These are phyloP conservation scores for Yarrowia yakushimensis DNA, from an alignment of 805 yeast genomes.

Conservation along the genomic window DNA sequence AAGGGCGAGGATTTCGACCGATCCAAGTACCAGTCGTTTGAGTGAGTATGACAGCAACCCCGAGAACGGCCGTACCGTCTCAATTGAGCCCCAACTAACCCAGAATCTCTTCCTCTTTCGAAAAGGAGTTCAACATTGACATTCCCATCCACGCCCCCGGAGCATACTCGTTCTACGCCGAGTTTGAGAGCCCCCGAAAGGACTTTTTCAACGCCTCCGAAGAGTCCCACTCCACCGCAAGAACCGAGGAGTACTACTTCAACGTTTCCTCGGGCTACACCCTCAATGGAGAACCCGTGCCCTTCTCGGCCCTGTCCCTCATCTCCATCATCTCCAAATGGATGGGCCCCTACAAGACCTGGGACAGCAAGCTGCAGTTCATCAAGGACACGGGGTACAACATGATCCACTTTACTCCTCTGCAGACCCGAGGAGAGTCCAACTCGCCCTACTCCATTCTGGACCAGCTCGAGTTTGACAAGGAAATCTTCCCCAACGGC, in stretches of 20 bases:
- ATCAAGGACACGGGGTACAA: slow-evolving; percentile 79
- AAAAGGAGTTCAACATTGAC: slow-evolving; percentile 57
- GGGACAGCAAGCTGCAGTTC: slow-evolving; percentile 64
- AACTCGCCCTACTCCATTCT: slow-evolving; percentile 90
- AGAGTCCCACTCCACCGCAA: not conserved
- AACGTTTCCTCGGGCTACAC: slow-evolving; percentile 74
- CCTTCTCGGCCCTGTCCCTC: slow-evolving; percentile 73
- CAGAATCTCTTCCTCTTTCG: slow-evolving; percentile 54
- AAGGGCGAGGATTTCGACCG: slow-evolving; percentile 51
- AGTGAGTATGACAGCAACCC: slow-evolving; percentile 30
- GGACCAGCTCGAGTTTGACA: slow-evolving; percentile 80
- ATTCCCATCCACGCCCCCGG: slow-evolving; percentile 71
- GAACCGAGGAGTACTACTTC: slow-evolving; percentile 48
- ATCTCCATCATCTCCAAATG: slow-evolving; percentile 89
- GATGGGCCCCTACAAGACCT: slow-evolving; percentile 66
- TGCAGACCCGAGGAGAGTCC: slow-evolving; percentile 84
- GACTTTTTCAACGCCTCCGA: slow-evolving; percentile 28
- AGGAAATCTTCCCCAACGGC: slow-evolving; percentile 52
- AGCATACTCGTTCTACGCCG: slow-evolving; percentile 67
- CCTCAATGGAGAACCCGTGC: slow-evolving; percentile 49
- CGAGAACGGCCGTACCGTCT: not conserved
- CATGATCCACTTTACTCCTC: slow-evolving; percentile 94
- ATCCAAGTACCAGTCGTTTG: slow-evolving; percentile 46
- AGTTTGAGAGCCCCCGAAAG: slow-evolving; percentile 45
- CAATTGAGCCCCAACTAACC: slow-evolving; percentile 29